phyloP scores from a whole-genome alignment of 352 stramenopile species.

The Phytophthora brassicae region DNA sequence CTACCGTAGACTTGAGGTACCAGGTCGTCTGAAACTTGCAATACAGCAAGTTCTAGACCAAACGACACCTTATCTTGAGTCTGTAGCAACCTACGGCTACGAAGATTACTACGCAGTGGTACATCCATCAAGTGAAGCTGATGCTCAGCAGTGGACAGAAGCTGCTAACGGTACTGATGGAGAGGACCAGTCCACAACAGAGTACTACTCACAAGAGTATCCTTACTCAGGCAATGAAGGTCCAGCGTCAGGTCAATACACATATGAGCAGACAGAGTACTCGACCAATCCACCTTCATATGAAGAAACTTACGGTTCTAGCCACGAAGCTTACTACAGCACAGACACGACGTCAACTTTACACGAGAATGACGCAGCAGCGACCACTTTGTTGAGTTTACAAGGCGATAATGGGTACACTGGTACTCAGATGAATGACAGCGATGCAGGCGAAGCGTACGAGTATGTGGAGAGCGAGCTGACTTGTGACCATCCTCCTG shows the following conservation, averaged over 20 bases:
- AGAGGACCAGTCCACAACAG: neutral
- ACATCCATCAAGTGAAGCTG: conserved; percentile 17
- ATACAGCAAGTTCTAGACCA: conserved; percentile 65
- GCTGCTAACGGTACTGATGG: conserved; percentile 6
- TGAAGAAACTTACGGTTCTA: neutral
- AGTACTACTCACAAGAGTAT: conserved; percentile 23
- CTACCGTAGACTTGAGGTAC: conserved; percentile 59
- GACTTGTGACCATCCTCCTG: neutral
- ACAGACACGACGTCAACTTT: neutral
- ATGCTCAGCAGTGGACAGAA: conserved; percentile 11
- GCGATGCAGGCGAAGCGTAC: conserved; percentile 41
- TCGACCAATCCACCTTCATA: conserved; percentile 13
- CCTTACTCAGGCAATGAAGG: conserved; percentile 8
- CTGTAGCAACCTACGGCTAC: conserved; percentile 19
- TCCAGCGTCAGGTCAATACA: neutral
- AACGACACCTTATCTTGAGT: conserved; percentile 7
- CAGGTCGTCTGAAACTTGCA: conserved; percentile 60
- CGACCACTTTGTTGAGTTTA: conserved; percentile 23
- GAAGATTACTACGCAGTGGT: conserved; percentile 31
- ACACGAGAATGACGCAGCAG: conserved; percentile 15
- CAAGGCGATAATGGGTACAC: neutral
- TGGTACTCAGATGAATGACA: neutral
- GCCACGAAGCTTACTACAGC: conserved; percentile 16
- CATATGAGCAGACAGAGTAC: conserved; percentile 7
- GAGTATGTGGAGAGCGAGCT: conserved; percentile 18